Conservation (phyloP, 2,329 filamentous ascomycete species). For the Botrytis pseudocinerea region DNA sequence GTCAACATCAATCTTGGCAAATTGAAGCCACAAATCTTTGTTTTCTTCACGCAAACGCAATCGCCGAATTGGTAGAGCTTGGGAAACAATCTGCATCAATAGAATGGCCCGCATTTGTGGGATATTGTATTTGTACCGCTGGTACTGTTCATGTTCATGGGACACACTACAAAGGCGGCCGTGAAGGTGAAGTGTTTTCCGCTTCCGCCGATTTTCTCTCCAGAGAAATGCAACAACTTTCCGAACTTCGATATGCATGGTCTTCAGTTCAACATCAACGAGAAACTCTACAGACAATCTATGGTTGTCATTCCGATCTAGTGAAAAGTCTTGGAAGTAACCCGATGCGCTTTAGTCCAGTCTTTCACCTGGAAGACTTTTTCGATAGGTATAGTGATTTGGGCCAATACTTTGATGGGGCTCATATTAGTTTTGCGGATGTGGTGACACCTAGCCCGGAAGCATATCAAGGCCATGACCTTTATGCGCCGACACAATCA, state of each 20-base stretch:
- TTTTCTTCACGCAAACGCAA: slow-evolving; percentile 83
- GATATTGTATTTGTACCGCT: slow-evolving; percentile 83
- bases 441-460: slow-evolving; percentile 59
- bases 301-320: slow-evolving; percentile 76
- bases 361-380: slow-evolving; percentile 85
- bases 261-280: slow-evolving; percentile 77
- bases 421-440: slow-evolving; percentile 71
- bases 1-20: slow-evolving; percentile 89
- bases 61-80: slow-evolving; percentile 78
- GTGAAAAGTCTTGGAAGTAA: slow-evolving; percentile 69
- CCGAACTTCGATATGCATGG: slow-evolving; percentile 74
- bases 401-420: slow-evolving; percentile 65
- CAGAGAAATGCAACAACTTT: slow-evolving; percentile 76
- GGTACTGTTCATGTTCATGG: slow-evolving; percentile 88
- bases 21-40: slow-evolving; percentile 88
- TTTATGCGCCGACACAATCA: slow-evolving; percentile 47
- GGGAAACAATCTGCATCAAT: slow-evolving; percentile 68
- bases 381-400: slow-evolving; percentile 74
- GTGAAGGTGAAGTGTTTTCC: slow-evolving; percentile 51
- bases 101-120: slow-evolving; percentile 84
- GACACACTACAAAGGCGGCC: slow-evolving; percentile 65
- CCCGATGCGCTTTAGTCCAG: slow-evolving; percentile 71
- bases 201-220: slow-evolving; percentile 69
- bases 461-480: slow-evolving; percentile 51
- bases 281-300: slow-evolving; percentile 75